Percentiles rank a stretch among this genome's conserved stretches.
phyloP scores from a whole-genome alignment of 2,329 filamentous ascomycete genomes.

The Fusarium albidum region DNA sequence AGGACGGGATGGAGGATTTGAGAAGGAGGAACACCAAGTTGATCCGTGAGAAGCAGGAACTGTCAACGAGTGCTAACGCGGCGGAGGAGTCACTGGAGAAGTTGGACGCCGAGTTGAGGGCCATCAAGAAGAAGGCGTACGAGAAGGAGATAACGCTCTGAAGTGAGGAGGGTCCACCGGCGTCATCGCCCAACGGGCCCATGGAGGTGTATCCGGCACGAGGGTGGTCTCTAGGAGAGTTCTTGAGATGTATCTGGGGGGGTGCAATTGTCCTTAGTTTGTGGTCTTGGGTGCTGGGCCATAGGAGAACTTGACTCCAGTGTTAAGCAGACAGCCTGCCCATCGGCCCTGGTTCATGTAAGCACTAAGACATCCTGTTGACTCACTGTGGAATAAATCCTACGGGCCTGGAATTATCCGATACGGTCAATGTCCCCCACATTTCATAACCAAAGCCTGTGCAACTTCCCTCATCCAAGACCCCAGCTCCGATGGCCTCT shows the following conservation, averaged over 20 bases:
- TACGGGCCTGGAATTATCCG: too few relatives aligned
- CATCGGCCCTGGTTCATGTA: too few relatives aligned
- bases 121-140: not conserved
- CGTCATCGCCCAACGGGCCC: not conserved
- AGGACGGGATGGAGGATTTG: not conserved
- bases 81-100: not conserved
- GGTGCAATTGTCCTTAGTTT: not conserved
- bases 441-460: too few relatives aligned
- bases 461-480: too few relatives aligned
- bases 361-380: too few relatives aligned
- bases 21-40: too few relatives aligned
- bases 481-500: too few relatives aligned
- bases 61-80: not conserved
- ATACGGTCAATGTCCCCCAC: too few relatives aligned
- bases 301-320: not conserved
- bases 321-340: too few relatives aligned
- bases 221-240: not conserved
- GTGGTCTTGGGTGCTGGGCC: not conserved
- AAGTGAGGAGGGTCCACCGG: not conserved
- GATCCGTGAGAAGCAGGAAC: too few relatives aligned
- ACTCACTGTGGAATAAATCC: too few relatives aligned
- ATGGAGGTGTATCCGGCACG: not conserved
- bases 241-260: not conserved
- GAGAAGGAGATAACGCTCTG: not conserved
- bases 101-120: not conserved